phyloP scores from a whole-genome alignment of 805 yeast genomes.

The Wickerhamiella kurtzmanii region DNA sequence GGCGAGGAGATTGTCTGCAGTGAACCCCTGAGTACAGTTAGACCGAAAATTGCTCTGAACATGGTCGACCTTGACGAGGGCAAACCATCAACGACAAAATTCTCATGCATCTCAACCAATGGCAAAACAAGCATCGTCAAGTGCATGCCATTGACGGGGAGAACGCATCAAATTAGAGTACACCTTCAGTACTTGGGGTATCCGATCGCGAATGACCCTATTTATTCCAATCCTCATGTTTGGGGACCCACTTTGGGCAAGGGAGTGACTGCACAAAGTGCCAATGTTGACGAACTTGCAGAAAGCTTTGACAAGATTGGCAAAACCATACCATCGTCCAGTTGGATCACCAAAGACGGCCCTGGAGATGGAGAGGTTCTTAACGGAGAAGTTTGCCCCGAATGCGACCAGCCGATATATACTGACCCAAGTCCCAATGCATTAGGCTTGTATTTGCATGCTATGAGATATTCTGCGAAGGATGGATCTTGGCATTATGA shows the following conservation, averaged over 20 bases:
- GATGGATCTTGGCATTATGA: slow-evolving; percentile 50
- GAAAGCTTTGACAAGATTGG: slow-evolving; percentile 50
- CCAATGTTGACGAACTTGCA: slow-evolving; percentile 35
- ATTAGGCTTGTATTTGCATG: slow-evolving; percentile 81
- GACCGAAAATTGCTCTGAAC: slow-evolving; percentile 61
- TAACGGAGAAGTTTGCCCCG: slow-evolving; percentile 43
- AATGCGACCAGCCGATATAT: slow-evolving; percentile 58
- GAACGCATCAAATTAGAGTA: slow-evolving; percentile 92
- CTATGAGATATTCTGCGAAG: slow-evolving; percentile 52
- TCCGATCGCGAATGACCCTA: slow-evolving; percentile 88
- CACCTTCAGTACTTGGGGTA: slow-evolving; percentile 80
- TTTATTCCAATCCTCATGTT: slow-evolving; percentile 60
- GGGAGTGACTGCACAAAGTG: slow-evolving; percentile 30
- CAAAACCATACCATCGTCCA: slow-evolving; percentile 49
- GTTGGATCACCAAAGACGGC: slow-evolving; percentile 35
- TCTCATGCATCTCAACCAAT: slow-evolving; percentile 56
- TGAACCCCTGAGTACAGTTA: slow-evolving; percentile 52
- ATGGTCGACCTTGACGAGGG: slow-evolving; percentile 28
- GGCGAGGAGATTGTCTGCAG: slow-evolving; percentile 41
- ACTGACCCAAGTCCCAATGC: slow-evolving; percentile 86
- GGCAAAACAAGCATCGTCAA: slow-evolving; percentile 51
- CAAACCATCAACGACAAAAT: slow-evolving; percentile 65
- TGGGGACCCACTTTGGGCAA: slow-evolving; percentile 76
- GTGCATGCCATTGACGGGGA: slow-evolving; percentile 79
- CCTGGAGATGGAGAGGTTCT: slow-evolving; percentile 50